Evolutionary conservation across 2,329 filamentous ascomycete genomes (phyloP), one percentile per base, ranked within the genome.

Genomic region (Scedosporium minutisporum): DNA sequence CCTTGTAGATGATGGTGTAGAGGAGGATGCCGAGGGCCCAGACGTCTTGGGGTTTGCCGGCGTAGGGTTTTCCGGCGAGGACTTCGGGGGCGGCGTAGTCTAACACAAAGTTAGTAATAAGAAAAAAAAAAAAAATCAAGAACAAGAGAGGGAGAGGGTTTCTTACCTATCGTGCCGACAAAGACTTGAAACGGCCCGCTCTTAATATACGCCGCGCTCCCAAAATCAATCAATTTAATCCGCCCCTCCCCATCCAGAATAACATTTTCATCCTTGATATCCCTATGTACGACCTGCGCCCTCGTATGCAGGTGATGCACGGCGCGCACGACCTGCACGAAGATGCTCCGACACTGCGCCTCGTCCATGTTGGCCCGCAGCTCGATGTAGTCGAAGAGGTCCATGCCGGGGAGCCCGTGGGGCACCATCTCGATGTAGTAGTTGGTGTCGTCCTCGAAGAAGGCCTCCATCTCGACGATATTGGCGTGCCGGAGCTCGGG

Each of bases 391-490:
- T 99, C 95, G 71, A 99, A 99, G 1, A 99, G 82, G 73, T 99
- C 95, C 93, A 99, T 97, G 12, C 95, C 95, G 0, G 95, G 95
- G 44, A 97, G 80, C 1, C 95, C 95, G 69, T 97, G 95, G 0
- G 95, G 95, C 14, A 90, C 82, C 91, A 97, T 99, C 74, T 97
- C 95, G 68, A 99, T 99, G 75, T 99, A 99, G 76, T 99, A 99
- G 71, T 99, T 97, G 69, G 87, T 80, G 66, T 91, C 87, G 67
- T 96, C 91, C 72, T 89, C 87, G 67, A 89, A 89, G 71, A 89
- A 89, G 65, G 86, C 85, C 64, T 86, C 81, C 86, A 89, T 89
- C 72, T 89, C 86, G 16, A 89, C 84, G 67, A 89, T 88, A 68
- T 89, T 89, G 61, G 84, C 83, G 68, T 89, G 87, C 57, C 78